phyloP scores from a whole-genome alignment of 108 stramenopile species.

The Phaeodactylum tricornutum region DNA sequence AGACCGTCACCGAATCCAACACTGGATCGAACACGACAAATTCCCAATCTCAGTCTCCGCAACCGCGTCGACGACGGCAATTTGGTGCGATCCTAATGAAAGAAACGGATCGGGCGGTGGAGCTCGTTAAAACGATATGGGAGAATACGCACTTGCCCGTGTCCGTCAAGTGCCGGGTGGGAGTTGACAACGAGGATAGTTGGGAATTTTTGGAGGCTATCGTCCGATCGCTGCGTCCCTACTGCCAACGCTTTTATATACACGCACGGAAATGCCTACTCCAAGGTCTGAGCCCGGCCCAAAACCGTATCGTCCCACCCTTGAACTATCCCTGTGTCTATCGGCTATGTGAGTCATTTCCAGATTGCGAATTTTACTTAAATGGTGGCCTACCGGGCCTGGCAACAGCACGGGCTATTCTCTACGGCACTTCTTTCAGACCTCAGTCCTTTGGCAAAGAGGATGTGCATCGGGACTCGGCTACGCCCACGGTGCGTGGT shows the following conservation, averaged over 20 bases:
- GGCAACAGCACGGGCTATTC: constrained; percentile 38
- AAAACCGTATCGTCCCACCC: constrained; percentile 64
- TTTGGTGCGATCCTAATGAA: constrained; percentile 53
- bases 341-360: constrained; percentile 43
- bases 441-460: not conserved
- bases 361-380: constrained; percentile 56
- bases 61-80: too few species aligned
- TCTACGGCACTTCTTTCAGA: constrained; percentile 17
- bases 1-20: too few species aligned
- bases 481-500: not conserved
- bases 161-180: constrained; percentile 63
- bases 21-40: too few species aligned
- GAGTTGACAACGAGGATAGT: constrained; percentile 44
- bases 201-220: constrained; percentile 46
- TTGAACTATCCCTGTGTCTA: constrained; percentile 65
- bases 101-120: constrained; percentile 9
- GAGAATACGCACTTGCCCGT: constrained; percentile 11
- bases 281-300: too few species aligned
- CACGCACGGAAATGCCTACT: constrained; percentile 58
- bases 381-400: constrained; percentile 62
- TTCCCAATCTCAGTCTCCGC: too few species aligned
- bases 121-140: not conserved
- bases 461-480: constrained; percentile 2
- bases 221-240: too few species aligned
- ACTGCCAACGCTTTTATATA: constrained; percentile 36